Percentiles rank a stretch among this genome's conserved stretches.
phyloP scores from a whole-genome alignment of 495 filamentous ascomycete species.

The Neurospora tetraspora region DNA sequence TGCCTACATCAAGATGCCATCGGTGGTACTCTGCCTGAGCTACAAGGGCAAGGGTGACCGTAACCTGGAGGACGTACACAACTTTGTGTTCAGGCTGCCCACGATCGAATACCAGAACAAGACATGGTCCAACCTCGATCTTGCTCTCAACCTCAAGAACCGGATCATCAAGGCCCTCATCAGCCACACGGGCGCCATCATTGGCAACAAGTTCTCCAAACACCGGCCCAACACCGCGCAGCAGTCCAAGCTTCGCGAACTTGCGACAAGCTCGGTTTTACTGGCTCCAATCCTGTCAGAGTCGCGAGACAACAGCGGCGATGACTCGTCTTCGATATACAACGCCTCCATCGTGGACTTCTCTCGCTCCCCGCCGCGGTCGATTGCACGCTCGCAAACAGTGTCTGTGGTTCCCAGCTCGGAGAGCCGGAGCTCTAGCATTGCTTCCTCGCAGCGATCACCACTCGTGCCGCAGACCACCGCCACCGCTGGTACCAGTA shows the following conservation, averaged over 20 bases:
- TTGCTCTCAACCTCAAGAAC: slow-evolving; percentile 83
- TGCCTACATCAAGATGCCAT: slow-evolving; percentile 87
- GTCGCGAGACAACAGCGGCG: slow-evolving; percentile 36
- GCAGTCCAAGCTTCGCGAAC: slow-evolving; percentile 68
- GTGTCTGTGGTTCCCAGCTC: slow-evolving; percentile 28
- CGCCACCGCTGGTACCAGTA: neutral
- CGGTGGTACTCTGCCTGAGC: slow-evolving; percentile 87
- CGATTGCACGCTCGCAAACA: slow-evolving; percentile 29
- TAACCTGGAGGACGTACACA: slow-evolving; percentile 91
- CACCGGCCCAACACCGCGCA: slow-evolving; percentile 71
- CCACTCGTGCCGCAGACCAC: slow-evolving; percentile 10
- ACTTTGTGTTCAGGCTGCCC: slow-evolving; percentile 93
- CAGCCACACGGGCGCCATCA: slow-evolving; percentile 89
- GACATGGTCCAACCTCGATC: slow-evolving; percentile 96
- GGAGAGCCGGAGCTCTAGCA: slow-evolving; percentile 35
- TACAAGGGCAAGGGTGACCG: slow-evolving; percentile 95
- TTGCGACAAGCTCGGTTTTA: slow-evolving; percentile 53
- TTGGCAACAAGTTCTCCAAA: slow-evolving; percentile 91
- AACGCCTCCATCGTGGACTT: slow-evolving; percentile 38
- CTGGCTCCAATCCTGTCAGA: slow-evolving; percentile 26
- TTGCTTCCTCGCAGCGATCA: slow-evolving; percentile 32
- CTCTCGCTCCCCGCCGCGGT: slow-evolving; percentile 39
- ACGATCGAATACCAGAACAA: slow-evolving; percentile 95
- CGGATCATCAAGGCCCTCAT: slow-evolving; percentile 90
- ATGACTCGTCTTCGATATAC: slow-evolving; percentile 40